A percentile compares a stretch with the other conserved stretches of the same genome.
Conservation (phyloP, 1,139 yeast genomes). For the Diutina siamensis region DNA sequence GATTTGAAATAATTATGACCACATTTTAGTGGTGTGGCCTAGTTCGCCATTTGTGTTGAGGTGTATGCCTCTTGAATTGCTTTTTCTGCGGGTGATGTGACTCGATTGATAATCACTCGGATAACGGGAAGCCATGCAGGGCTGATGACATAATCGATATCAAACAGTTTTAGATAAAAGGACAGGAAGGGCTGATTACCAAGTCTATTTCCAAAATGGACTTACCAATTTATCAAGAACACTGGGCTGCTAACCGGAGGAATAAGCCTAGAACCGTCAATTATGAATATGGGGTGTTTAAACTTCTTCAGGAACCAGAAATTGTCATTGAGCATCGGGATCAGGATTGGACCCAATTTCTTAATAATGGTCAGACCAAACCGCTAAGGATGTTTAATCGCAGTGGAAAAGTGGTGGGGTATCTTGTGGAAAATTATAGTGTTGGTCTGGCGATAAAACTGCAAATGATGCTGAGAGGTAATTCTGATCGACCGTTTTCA, state of each 20-base stretch:
- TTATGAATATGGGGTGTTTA: conserved; percentile 3
- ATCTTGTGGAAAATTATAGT: conserved; percentile 1
- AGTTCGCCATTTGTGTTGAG: too few relatives aligned
- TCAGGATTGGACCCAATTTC: conserved; percentile 1
- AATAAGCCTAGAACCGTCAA: neutral
- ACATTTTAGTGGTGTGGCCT: too few relatives aligned
- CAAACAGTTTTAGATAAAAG: neutral
- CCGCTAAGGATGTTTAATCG: neutral
- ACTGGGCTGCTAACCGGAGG: neutral
- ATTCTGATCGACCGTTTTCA: neutral
- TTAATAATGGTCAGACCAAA: neutral
- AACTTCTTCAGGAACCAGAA: neutral
- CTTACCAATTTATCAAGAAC: conserved; percentile 2
- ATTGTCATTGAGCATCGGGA: conserved; percentile 3
- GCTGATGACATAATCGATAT: neutral
- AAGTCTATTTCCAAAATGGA: neutral
- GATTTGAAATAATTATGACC: too few relatives aligned
- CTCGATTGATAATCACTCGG: neutral
- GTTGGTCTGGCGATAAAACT: neutral
- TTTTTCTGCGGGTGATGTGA: neutral
- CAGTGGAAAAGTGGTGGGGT: neutral
- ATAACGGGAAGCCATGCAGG: neutral
- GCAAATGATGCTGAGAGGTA: neutral
- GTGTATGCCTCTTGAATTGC: too few relatives aligned
- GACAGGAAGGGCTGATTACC: too few relatives aligned